Evolutionary conservation across 306 rosid genomes (phyloP).

Genomic region (Sindora glabra): DNA sequence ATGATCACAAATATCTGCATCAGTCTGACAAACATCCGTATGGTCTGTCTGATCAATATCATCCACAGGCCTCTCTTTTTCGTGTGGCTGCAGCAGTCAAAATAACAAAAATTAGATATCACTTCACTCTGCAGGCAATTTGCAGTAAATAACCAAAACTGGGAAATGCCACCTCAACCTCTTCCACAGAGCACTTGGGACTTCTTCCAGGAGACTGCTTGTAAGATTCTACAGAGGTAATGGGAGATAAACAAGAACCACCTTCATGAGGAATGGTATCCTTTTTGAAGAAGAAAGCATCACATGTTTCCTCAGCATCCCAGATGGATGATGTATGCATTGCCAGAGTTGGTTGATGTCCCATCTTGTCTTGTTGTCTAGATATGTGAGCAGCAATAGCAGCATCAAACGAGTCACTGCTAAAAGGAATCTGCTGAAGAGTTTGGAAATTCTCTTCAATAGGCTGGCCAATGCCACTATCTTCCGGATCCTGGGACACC

Average conservation of each 20-base stretch:
- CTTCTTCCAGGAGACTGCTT: slow-evolving; percentile 33
- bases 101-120: background rate
- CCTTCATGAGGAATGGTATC: slow-evolving; percentile 26
- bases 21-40: slow-evolving; percentile 40
- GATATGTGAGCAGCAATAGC: slow-evolving; percentile 96
- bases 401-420: slow-evolving; percentile 96
- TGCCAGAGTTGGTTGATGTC: slow-evolving; percentile 41
- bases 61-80: slow-evolving; percentile 37
- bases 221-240: slow-evolving; percentile 26
- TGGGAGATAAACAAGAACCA: slow-evolving; percentile 33
- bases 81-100: slow-evolving; percentile 43
- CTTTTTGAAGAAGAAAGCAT: slow-evolving; percentile 74
- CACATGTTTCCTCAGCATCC: slow-evolving; percentile 97
- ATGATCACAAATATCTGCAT: slow-evolving; percentile 40
- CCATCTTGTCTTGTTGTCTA: slow-evolving; percentile 60
- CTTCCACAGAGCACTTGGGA: slow-evolving; percentile 26
- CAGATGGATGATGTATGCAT: slow-evolving; percentile 74
- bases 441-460: slow-evolving; percentile 37
- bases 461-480: slow-evolving; percentile 37
- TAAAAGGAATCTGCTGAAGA: slow-evolving; percentile 74
- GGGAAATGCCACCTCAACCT: slow-evolving; percentile 51
- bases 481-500: slow-evolving; percentile 47
- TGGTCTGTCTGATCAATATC: slow-evolving; percentile 43
- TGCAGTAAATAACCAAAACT: slow-evolving; percentile 7
- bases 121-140: slow-evolving; percentile 19